Evolutionary conservation across 2,329 filamentous ascomycete species (phyloP).

Genomic region (Hymenoscyphus infarciens): DNA sequence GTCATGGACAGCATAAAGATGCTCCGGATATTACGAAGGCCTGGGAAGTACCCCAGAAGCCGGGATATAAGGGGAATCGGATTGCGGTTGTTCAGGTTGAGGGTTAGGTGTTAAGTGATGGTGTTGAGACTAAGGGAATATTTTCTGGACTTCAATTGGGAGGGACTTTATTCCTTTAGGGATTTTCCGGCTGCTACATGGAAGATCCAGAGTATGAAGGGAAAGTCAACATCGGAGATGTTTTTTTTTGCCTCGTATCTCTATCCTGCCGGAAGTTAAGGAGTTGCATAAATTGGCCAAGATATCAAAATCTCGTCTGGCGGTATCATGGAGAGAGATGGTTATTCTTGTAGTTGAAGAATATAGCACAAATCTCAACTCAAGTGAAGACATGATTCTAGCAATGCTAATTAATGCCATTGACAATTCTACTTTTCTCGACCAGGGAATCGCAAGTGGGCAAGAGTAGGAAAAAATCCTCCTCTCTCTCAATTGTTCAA

Average conservation of each 20-base stretch:
- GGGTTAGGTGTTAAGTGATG: not conserved
- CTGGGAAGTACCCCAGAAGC: conserved; percentile 25
- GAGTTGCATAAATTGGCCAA: not conserved
- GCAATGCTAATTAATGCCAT: no score
- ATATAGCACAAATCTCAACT: not conserved
- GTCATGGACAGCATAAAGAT: conserved; percentile 18
- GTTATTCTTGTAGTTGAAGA: not conserved
- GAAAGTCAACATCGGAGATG: not conserved
- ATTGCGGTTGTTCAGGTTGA: conserved; percentile 18
- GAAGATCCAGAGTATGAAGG: no score
- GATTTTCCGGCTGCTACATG: not conserved
- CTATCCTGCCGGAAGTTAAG: not conserved
- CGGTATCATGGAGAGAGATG: not conserved
- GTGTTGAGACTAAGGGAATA: not conserved
- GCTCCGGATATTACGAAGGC: conserved; percentile 19
- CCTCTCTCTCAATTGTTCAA: no score
- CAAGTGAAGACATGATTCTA: not conserved
- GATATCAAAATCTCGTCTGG: not conserved
- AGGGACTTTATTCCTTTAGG: not conserved
- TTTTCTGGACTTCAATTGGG: not conserved
- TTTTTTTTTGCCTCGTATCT: no score
- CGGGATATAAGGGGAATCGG: conserved; percentile 10
- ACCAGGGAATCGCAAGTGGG: no score
- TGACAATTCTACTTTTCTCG: no score
- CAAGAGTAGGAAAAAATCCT: no score